Conservation (phyloP, 108 stramenopile species). For the Cyclotella choctawhatcheeana region DNA sequence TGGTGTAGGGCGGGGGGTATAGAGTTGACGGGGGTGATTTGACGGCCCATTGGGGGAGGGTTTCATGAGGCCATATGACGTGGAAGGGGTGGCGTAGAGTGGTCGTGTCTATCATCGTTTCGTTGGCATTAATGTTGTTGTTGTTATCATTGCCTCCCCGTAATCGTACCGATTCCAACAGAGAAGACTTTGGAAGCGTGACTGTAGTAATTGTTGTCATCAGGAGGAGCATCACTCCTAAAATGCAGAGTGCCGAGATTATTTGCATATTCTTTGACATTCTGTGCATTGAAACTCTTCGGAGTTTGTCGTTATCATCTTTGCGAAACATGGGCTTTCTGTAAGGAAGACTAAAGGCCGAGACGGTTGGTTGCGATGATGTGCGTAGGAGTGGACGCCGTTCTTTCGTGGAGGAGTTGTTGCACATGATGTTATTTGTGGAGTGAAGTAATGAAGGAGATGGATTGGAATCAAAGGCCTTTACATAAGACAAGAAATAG, state of each 20-base stretch:
- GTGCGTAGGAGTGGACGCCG: neutral
- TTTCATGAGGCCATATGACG: neutral
- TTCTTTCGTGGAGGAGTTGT: constrained; percentile 6
- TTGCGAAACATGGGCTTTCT: neutral
- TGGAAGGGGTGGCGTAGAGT: neutral
- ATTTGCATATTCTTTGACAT: no score
- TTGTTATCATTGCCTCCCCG: neutral
- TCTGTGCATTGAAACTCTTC: no score
- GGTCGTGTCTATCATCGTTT: neutral
- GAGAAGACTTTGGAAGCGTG: no score
- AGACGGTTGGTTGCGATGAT: neutral
- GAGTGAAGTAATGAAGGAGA: no score
- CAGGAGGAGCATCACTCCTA: no score
- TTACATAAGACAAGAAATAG: no score
- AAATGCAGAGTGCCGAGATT: no score
- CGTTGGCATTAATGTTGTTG: neutral
- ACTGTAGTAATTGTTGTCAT: no score
- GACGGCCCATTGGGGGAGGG: neutral
- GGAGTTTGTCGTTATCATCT: neutral
- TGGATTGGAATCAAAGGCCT: no score
- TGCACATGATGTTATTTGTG: neutral
- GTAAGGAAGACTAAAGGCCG: neutral
- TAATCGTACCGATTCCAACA: no score
- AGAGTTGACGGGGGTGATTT: neutral
- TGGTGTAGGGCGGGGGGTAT: constrained; percentile 3